These are phyloP conservation scores for Lotmaria passim DNA, from an alignment of 208 protist genomes.

Conservation along the genomic window DNA sequence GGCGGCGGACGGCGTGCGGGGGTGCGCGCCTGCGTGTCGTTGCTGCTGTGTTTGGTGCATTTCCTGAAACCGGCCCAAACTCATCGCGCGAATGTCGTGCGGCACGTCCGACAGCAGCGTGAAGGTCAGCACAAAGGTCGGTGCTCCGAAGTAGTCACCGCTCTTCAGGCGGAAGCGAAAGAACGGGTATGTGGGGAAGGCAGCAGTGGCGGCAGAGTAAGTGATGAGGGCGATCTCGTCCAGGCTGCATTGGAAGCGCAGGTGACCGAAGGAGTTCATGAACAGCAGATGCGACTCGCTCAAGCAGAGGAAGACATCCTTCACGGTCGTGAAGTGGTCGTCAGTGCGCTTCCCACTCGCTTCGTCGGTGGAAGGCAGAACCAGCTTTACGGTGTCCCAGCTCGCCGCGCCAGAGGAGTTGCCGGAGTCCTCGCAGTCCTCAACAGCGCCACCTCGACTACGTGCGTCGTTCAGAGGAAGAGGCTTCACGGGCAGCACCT, in stretches of 20 bases:
- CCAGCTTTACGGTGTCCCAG: conserved; percentile 42
- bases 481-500: not conserved
- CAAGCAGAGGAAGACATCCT: conserved; percentile 45
- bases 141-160: conserved; percentile 19
- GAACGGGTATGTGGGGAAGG: conserved; percentile 14
- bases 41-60: not conserved
- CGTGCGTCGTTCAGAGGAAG: not conserved
- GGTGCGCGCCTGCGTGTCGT: not conserved
- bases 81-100: not conserved
- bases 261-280: conserved; percentile 48
- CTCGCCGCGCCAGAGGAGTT: not conserved
- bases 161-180: conserved; percentile 21
- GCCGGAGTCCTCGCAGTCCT: too few relatives aligned
- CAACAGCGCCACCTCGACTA: not conserved
- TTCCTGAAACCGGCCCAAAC: not conserved
- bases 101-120: conserved; percentile 25
- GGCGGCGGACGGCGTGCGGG: not conserved
- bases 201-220: conserved; percentile 27
- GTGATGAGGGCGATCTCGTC: conserved; percentile 44
- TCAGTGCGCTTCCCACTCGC: not conserved
- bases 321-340: conserved; percentile 31
- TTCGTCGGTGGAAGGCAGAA: conserved; percentile 9
- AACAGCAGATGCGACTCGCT: conserved; percentile 48
- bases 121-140: conserved; percentile 26
- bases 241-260: conserved; percentile 37